A percentile compares a stretch with the other conserved stretches of the same genome.
Conservation (phyloP, 495 filamentous ascomycete genomes). For the Acidomyces sp. region DNA sequence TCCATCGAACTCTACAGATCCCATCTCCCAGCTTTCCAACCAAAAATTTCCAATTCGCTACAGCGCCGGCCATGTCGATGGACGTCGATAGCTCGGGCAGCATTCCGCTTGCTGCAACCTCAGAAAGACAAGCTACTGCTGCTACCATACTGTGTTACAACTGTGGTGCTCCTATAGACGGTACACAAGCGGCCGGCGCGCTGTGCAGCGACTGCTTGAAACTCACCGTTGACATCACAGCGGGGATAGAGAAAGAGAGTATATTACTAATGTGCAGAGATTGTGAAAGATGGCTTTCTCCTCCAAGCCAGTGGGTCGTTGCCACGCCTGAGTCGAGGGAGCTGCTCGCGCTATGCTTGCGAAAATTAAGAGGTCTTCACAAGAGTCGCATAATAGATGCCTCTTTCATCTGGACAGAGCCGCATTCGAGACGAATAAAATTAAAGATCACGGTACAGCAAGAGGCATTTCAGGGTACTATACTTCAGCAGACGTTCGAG, state of each 20-base stretch:
- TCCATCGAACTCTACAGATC: no score
- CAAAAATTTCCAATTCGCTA: no score
- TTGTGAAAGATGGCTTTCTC: constrained; percentile 87
- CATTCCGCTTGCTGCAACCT: constrained; percentile 8
- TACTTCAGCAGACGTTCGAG: constrained; percentile 89
- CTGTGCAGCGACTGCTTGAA: constrained; percentile 91
- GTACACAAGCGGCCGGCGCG: constrained; percentile 71
- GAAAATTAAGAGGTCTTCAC: constrained; percentile 63
- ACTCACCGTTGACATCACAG: constrained; percentile 82
- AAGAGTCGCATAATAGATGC: constrained; percentile 90
- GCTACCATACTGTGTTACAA: constrained; percentile 83
- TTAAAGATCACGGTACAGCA: constrained; percentile 87
- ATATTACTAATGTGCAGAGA: constrained; percentile 74
- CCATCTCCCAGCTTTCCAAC: no score
- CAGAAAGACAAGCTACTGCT: constrained; percentile 7
- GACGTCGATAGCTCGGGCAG: constrained; percentile 12
- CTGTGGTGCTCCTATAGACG: constrained; percentile 87
- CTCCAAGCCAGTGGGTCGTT: constrained; percentile 70
- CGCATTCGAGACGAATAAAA: constrained; percentile 77
- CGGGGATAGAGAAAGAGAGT: constrained; percentile 77
- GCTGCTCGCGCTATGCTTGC: constrained; percentile 75
- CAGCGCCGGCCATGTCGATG: constrained; percentile 18
- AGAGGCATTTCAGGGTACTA: constrained; percentile 57
- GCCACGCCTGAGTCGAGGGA: constrained; percentile 77
- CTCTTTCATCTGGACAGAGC: constrained; percentile 95